phyloP scores from a whole-genome alignment of 2,329 filamentous ascomycete genomes.

The Zymoseptoria ardabiliae region DNA sequence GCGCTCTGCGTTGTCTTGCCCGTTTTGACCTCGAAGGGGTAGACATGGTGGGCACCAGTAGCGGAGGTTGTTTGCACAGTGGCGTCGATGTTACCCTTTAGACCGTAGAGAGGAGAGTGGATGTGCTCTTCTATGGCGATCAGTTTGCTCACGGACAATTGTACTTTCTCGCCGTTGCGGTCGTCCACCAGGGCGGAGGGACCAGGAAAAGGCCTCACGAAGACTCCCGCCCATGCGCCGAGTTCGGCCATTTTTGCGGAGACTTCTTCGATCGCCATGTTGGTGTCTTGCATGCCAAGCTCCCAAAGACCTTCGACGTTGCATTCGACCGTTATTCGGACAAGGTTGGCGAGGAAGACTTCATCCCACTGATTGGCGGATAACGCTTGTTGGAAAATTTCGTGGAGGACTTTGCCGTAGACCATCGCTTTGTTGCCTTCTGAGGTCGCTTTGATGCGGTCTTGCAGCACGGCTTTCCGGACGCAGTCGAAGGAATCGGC shows the following conservation, averaged over 20 bases:
- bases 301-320: slow-evolving; percentile 87
- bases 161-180: slow-evolving; percentile 65
- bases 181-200: slow-evolving; percentile 70
- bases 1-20: slow-evolving; percentile 71
- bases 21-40: slow-evolving; percentile 93
- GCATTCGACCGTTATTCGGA: slow-evolving; percentile 61
- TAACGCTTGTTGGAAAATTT: slow-evolving; percentile 88
- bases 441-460: slow-evolving; percentile 85
- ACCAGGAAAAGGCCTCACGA: slow-evolving; percentile 64
- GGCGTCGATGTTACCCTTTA: slow-evolving; percentile 97
- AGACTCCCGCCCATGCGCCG: slow-evolving; percentile 73
- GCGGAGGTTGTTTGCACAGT: slow-evolving; percentile 75
- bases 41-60: slow-evolving; percentile 48
- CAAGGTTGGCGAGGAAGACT: slow-evolving; percentile 56
- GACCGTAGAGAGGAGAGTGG: slow-evolving; percentile 94
- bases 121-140: slow-evolving; percentile 96
- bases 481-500: slow-evolving; percentile 94
- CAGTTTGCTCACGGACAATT: slow-evolving; percentile 83
- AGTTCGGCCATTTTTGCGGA: slow-evolving; percentile 76
- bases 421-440: slow-evolving; percentile 73
- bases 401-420: slow-evolving; percentile 89
- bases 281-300: slow-evolving; percentile 62
- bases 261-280: slow-evolving; percentile 70
- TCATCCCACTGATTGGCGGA: slow-evolving; percentile 74
- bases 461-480: slow-evolving; percentile 84